Base-by-base conservation (phyloP, 2,329 filamentous ascomycete species). In the Claviceps purpurea region DNA sequence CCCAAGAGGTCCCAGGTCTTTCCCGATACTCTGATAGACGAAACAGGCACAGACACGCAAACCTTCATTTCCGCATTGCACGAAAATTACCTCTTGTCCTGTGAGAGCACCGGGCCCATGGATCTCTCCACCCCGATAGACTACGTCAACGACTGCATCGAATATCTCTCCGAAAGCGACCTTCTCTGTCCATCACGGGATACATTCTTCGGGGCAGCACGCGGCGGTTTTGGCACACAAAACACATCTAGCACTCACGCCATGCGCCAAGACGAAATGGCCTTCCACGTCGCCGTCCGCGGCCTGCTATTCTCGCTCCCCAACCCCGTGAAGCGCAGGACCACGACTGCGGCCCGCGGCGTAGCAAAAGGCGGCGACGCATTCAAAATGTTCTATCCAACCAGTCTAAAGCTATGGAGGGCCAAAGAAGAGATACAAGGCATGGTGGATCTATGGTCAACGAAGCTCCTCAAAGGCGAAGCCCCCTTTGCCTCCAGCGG, bases 321-420 rank as follows among this genome's bases (percentile, higher is more conserved):
- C 1, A 79, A 79, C 59, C 91, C 91, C 0, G 93, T 98, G 10
- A 91, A 87, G 64, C 77, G 82, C n/a, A 76, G 74, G 74, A 65
- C 72, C 59, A 62, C 65, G 61, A 59, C 70, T 14, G 7, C 41
- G 3, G 8, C 26, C 26, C 26, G 26, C 26, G 26, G 26, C 62
- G 60, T 62, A 60, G 70, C 61, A 65, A 74, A 55, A 63, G 68
- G 57, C 66, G 73, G 60, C 41, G 87, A 89, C 61, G 78, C 85
- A 0, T 84, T 83, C 69, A 90, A 87, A 62, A 95, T 98, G 87
- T 94, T 90, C 59, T 98, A 93, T 62, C 93, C 93, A 0, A 82
- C 82, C 0, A 89, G 85, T 52, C 71, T 95, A 43, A 89, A 89
- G 59, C 68, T 96, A 11, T 95, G 90, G 89, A 78, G 84, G 54